Evolutionary conservation across 2,329 filamentous ascomycete species (phyloP), one percentile per base, ranked within the genome.

Genomic region (Aspergillus hortae): DNA sequence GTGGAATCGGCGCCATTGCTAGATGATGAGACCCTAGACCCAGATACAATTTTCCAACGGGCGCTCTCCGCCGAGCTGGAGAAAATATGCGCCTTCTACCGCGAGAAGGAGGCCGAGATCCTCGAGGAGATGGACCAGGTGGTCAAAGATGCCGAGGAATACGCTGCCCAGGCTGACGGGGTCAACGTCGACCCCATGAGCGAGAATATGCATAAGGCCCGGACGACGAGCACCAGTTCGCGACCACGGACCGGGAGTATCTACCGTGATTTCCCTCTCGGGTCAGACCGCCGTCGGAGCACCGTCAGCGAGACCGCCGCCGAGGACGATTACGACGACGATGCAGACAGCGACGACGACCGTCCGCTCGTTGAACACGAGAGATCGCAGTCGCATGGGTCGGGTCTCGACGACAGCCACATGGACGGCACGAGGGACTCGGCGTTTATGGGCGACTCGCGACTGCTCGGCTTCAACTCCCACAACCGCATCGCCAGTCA

Each of bases 21-120:
- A 53, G 77, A 80, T 54, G 79, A 80, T 7, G 27, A 30, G 53
- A 64, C 73, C 23, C 73, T 78, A 43, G 87, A 95, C 53, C 87
- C 91, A 12, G 92, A 97, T 68, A 80, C 83, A 36, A 81, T 92
- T 53, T 99, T 99, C 69, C 80, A 81, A 58, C 85, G 85, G 57
- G 86, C 91, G 38, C 81, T 99, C 15, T 90, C 95, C 65, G 82
- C 88, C 40, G 94, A 99, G 70, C 77, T 99, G 46, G 92, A 97
- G 66, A 97, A 97, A 78, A 90, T 99, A 55, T 88, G 84, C 64
- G 88, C 87, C 0, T 99, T 99, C 71, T 97, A 94, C 72, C 81
- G 86, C 56, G 75, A 90, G 55, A 99, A 99, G 72, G 92, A 99
- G 72, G 79, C 84, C 21, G 92, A 97, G 69, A 85, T 99, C 12